phyloP scores from a whole-genome alignment of 2,329 filamentous ascomycete genomes.

The Phyllosticta citrichinensis region DNA sequence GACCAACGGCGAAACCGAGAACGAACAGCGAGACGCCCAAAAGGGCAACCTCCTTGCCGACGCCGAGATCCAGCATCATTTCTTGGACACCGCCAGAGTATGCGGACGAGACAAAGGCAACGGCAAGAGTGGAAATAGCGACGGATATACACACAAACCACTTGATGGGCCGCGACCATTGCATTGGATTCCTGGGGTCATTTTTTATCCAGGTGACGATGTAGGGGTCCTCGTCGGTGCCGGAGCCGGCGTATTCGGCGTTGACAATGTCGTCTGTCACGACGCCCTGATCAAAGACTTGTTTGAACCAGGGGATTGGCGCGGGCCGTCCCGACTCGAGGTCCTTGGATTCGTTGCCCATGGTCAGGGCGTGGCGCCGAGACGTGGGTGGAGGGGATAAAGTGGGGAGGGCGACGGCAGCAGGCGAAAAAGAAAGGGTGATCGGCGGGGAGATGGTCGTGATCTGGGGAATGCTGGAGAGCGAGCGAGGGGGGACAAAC shows the following conservation, averaged over 20 bases:
- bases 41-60: slow-evolving; percentile 44
- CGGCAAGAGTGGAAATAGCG: slow-evolving; percentile 56
- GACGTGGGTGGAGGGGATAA: background rate
- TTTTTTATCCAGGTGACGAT: slow-evolving; percentile 57
- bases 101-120: slow-evolving; percentile 60
- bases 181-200: slow-evolving; percentile 59
- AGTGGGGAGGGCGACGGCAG: background rate
- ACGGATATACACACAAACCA: slow-evolving; percentile 52
- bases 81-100: slow-evolving; percentile 49
- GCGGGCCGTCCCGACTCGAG: slow-evolving; percentile 9
- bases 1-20: slow-evolving; percentile 47
- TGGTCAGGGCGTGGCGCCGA: background rate
- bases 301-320: slow-evolving; percentile 15
- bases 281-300: slow-evolving; percentile 49
- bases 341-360: background rate
- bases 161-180: slow-evolving; percentile 47
- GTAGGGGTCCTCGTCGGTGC: slow-evolving; percentile 58
- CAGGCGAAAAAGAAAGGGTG: background rate
- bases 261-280: slow-evolving; percentile 48
- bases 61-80: slow-evolving; percentile 46
- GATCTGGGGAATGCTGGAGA: too few species aligned
- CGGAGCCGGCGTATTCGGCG: slow-evolving; percentile 35
- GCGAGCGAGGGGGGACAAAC: too few species aligned
- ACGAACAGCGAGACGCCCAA: slow-evolving; percentile 57
- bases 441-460: too few species aligned